Evolutionary conservation across 441 rosid genomes (phyloP).

Genomic region (Rhodomyrtus psidioides): DNA sequence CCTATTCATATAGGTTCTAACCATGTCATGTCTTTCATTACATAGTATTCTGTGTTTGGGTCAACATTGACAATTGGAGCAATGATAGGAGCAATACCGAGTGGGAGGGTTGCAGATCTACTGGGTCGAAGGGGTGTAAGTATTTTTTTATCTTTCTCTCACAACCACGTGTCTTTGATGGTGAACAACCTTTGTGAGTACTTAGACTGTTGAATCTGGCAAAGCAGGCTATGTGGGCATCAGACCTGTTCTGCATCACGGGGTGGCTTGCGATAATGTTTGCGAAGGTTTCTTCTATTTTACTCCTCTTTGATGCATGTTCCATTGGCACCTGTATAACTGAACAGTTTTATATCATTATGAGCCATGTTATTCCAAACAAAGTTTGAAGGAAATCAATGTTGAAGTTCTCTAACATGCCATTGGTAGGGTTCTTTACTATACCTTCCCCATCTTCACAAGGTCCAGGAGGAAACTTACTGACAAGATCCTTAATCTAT

Average conservation of each 20-base stretch:
- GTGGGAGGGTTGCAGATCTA: conserved; percentile 3
- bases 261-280: conserved; percentile 34
- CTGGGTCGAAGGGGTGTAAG: conserved; percentile 14
- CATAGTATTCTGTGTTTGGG: conserved; percentile 12
- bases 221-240: conserved; percentile 29
- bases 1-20: neutral
- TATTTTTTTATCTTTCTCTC: neutral
- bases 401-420: neutral
- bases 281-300: conserved; percentile 14
- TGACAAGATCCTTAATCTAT: neutral
- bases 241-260: conserved; percentile 13
- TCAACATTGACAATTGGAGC: conserved; percentile 15
- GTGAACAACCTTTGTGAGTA: neutral
- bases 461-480: neutral
- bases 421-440: neutral
- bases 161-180: neutral
- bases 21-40: neutral
- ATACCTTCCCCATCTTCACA: neutral
- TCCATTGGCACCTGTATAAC: neutral
- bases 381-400: neutral
- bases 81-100: conserved; percentile 2
- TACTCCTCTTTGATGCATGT: neutral
- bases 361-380: neutral
- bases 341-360: neutral
- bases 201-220: neutral